Evolutionary conservation across 1,284 basidiomycete species (phyloP).

Genomic region (Moesziomyces sp.): DNA sequence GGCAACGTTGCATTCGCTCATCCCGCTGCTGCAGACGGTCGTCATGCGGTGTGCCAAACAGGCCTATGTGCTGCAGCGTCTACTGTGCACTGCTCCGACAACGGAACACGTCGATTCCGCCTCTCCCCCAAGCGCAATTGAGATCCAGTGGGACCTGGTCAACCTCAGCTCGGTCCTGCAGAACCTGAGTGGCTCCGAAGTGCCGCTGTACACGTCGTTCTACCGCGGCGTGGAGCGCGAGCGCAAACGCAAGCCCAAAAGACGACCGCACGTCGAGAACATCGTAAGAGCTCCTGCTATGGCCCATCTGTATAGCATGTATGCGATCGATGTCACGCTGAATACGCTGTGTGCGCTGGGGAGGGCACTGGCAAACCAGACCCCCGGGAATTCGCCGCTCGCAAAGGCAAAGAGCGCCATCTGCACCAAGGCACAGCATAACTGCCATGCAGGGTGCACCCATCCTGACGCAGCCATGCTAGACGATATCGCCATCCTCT

Average conservation of each 20-base stretch:
- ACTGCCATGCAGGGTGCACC: too few species aligned
- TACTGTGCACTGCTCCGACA: background rate
- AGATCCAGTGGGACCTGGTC: conserved; percentile 16
- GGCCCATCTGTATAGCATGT: too few species aligned
- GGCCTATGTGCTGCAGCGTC: conserved; percentile 1
- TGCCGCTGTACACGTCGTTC: conserved; percentile 14
- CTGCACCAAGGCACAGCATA: too few species aligned
- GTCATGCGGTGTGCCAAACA: conserved; percentile 12
- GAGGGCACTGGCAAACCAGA: too few species aligned
- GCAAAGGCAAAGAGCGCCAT: too few species aligned
- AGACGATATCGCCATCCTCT: background rate
- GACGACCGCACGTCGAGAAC: background rate
- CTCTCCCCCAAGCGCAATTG: background rate
- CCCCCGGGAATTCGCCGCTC: too few species aligned
- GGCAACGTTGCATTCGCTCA: conserved; percentile 13
- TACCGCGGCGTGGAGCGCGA: background rate
- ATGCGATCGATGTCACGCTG: too few species aligned
- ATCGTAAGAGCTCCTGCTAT: too few species aligned
- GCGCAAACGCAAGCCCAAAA: background rate
- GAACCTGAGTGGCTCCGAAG: conserved; percentile 8
- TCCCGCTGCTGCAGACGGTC: conserved; percentile 28
- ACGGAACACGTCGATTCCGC: too few species aligned
- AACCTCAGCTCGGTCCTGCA: conserved; percentile 14
- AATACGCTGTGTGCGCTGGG: too few species aligned
- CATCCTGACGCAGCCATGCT: too few species aligned